Base-by-base conservation (phyloP, 768 basidiomycete species). In the Boletus eberwhitei region DNA sequence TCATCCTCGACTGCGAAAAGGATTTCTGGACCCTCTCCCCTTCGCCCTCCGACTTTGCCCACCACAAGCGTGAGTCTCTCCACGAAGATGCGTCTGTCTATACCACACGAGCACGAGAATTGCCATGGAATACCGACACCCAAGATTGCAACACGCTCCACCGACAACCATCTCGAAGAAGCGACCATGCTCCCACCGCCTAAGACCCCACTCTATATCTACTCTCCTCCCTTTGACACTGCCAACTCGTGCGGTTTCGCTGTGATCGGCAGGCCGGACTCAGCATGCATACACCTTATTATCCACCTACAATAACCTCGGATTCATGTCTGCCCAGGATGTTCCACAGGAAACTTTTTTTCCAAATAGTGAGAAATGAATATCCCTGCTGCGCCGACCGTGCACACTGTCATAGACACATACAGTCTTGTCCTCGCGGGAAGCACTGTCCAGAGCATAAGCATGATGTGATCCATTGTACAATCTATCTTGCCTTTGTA, bases 1-100 rank as follows among this genome's bases (percentile, higher is more conserved):
- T 88, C 69, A 73, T 86, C 29, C 81, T 81, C 0, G 87, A 89
- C 71, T 83, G 81, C 79, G 77, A 82, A 63, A 80, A 79, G 56
- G 73, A 79, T 46, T 79, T 75, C 60, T 87, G 84, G 46, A 42
- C 58, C 12, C 50, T 48, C 52, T 45, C 57, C 3, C 35, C 59
- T 22, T 53, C 54, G 6, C 43, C 47, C 38, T 37, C 51, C n/a
- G 31, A 59, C 43, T 13, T 45, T 6, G 24, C 21, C 36, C 38
- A 43, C 26, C 14, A 35, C 59, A 49, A 38, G 14, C 11, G 24
- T 3, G 54, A 53, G 39, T 48, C 36, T 40, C 52, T 37, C 19
- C 31, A 5, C 31, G 49, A 56, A 26, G 48, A 41, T 9, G 16
- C 40, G 1, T 36, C 49, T 16, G 12, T 12, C 26, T 11, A 46